These are phyloP conservation scores for Millerozyma acaciae DNA, from an alignment of 805 yeast genomes.

Conservation along the genomic window DNA sequence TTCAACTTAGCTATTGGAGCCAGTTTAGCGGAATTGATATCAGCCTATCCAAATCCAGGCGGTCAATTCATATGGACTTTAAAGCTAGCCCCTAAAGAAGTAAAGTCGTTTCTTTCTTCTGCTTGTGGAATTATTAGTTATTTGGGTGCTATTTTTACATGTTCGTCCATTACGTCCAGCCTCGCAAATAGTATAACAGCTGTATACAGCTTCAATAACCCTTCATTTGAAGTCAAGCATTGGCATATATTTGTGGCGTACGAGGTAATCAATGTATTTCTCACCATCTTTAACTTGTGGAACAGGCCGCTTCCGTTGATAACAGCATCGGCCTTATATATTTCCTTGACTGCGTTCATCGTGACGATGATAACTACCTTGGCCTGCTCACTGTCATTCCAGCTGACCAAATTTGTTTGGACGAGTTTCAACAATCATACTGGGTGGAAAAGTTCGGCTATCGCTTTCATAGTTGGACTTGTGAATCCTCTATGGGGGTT, in stretches of 20 bases:
- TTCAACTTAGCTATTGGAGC: slow-evolving; percentile 36
- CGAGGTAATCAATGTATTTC: slow-evolving; percentile 29
- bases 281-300: slow-evolving; percentile 34
- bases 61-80: slow-evolving; percentile 44
- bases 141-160: slow-evolving; percentile 41
- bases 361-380: slow-evolving; percentile 36
- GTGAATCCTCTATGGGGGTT: slow-evolving; percentile 38
- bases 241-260: slow-evolving; percentile 38
- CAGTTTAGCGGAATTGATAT: slow-evolving; percentile 36
- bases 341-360: slow-evolving; percentile 31
- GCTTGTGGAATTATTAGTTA: slow-evolving; percentile 39
- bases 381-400: slow-evolving; percentile 31
- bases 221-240: slow-evolving; percentile 26
- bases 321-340: slow-evolving; percentile 32
- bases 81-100: slow-evolving; percentile 34
- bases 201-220: slow-evolving; percentile 33
- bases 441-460: slow-evolving; percentile 29
- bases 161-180: slow-evolving; percentile 36
- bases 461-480: slow-evolving; percentile 37
- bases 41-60: slow-evolving; percentile 40
- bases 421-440: slow-evolving; percentile 17
- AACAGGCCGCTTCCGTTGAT: slow-evolving; percentile 32
- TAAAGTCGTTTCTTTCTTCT: slow-evolving; percentile 36
- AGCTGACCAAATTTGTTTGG: slow-evolving; percentile 23
- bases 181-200: slow-evolving; percentile 35